A percentile compares a stretch with the other conserved stretches of the same genome.
Evolutionary conservation across 148 eudicot species (phyloP).

Genomic region (Polygonum maritimum): DNA sequence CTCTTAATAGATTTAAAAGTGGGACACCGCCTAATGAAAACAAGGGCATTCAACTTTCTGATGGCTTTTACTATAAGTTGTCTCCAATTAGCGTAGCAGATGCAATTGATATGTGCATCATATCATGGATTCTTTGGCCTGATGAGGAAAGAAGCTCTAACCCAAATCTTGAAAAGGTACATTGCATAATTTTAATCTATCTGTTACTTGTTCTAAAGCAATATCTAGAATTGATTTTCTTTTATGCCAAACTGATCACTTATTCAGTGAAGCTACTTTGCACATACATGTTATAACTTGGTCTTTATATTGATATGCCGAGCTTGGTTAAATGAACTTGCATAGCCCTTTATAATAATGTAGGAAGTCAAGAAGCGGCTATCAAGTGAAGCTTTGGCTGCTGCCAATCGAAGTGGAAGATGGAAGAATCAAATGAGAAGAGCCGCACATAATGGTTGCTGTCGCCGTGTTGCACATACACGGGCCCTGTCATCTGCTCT

Average conservation of each 20-base stretch:
- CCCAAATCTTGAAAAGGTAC: constrained; percentile 90
- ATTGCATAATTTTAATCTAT: neutral
- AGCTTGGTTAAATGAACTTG: constrained; percentile 4
- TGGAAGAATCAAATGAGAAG: constrained; percentile 97
- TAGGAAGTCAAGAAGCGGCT: constrained; percentile 87
- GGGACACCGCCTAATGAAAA: constrained; percentile 36
- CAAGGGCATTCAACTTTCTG: constrained; percentile 46
- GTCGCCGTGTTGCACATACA: constrained; percentile 79
- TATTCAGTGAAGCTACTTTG: neutral
- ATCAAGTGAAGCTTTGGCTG: constrained; percentile 76
- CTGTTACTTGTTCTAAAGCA: neutral
- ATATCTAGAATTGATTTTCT: neutral
- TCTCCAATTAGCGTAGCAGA: constrained; percentile 33
- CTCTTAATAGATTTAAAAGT: constrained; percentile 50
- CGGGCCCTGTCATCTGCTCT: constrained; percentile 71
- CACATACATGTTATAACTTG: neutral
- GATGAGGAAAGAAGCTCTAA: constrained; percentile 87
- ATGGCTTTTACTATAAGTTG: constrained; percentile 49
- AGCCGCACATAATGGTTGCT: constrained; percentile 98
- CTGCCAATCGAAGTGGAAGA: constrained; percentile 79
- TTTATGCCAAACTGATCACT: neutral
- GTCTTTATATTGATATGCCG: neutral
- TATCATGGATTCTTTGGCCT: constrained; percentile 96
- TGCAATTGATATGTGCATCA: constrained; percentile 63
- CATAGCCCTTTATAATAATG: constrained; percentile 2